Percentiles rank a stretch among this genome's conserved stretches.
Evolutionary conservation across 768 basidiomycete genomes (phyloP).

Genomic region (Kwoniella mangroviensis): DNA sequence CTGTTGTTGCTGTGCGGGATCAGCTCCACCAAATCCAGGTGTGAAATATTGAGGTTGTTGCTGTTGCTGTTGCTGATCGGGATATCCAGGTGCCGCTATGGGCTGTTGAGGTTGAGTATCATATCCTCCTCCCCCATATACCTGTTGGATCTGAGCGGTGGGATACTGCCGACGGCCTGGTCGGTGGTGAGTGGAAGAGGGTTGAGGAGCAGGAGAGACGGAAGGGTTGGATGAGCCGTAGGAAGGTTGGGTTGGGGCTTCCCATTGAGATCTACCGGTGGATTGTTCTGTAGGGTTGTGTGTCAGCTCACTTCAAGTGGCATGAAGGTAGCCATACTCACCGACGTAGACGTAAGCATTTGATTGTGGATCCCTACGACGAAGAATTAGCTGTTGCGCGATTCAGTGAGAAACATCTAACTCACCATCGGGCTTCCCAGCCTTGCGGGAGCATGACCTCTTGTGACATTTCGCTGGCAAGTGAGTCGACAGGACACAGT

Average conservation of each 20-base stretch:
- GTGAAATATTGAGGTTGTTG: conserved; percentile 51
- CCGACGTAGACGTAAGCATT: conserved; percentile 89
- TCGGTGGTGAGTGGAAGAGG: conserved; percentile 60
- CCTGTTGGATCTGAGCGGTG: conserved; percentile 76
- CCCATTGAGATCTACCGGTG: conserved; percentile 81
- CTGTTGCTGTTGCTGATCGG: conserved; percentile 18
- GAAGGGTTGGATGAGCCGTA: conserved; percentile 41
- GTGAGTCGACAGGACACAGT: neutral
- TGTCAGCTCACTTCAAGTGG: neutral
- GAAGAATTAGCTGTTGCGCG: conserved; percentile 19
- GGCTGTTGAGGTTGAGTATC: conserved; percentile 61
- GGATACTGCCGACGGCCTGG: conserved; percentile 88
- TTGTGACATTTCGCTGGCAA: conserved; percentile 18
- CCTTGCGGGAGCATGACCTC: conserved; percentile 72
- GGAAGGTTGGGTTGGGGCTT: conserved; percentile 65
- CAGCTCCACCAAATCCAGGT: conserved; percentile 39
- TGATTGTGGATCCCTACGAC: conserved; percentile 72
- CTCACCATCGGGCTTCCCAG: conserved; percentile 90
- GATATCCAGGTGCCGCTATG: conserved; percentile 24
- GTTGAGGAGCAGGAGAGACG: conserved; percentile 49
- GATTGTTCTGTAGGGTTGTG: conserved; percentile 68
- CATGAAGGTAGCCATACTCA: conserved; percentile 59
- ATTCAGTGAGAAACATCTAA: conserved; percentile 10
- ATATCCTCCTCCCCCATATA: conserved; percentile 62
- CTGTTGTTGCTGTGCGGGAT: conserved; percentile 24